Conservation (phyloP, 768 basidiomycete genomes). For the Lactarius vividus region DNA sequence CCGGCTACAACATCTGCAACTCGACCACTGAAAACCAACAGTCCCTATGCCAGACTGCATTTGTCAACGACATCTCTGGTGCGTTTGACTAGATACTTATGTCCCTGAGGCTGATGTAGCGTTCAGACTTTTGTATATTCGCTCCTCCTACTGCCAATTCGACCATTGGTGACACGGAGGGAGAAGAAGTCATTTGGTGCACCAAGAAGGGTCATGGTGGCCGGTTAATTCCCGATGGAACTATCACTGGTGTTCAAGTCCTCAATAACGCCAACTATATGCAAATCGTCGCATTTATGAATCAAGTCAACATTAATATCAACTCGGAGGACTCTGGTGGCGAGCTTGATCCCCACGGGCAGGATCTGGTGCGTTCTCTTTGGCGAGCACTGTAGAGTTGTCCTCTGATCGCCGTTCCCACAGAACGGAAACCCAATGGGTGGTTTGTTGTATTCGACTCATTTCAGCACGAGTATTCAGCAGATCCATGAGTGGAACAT, state of each 20-base stretch:
- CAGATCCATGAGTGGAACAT: slow-evolving; percentile 71
- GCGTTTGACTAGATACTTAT: slow-evolving; percentile 8
- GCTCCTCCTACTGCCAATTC: slow-evolving; percentile 50
- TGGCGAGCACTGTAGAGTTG: background rate
- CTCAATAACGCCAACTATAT: slow-evolving; percentile 58
- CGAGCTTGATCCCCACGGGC: slow-evolving; percentile 75
- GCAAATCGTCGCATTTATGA: slow-evolving; percentile 59
- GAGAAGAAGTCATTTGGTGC: slow-evolving; percentile 74
- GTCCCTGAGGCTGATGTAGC: background rate
- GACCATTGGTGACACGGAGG: slow-evolving; percentile 64
- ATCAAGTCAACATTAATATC: slow-evolving; percentile 60
- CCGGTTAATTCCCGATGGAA: slow-evolving; percentile 66
- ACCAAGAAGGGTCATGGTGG: slow-evolving; percentile 68
- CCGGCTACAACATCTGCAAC: slow-evolving; percentile 68
- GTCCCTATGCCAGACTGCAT: slow-evolving; percentile 69
- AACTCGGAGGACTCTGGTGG: slow-evolving; percentile 59
- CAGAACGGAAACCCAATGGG: slow-evolving; percentile 71
- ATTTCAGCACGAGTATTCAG: slow-evolving; percentile 42
- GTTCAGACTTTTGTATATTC: slow-evolving; percentile 69
- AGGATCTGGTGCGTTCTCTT: slow-evolving; percentile 48
- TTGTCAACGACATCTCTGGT: slow-evolving; percentile 57
- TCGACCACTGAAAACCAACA: slow-evolving; percentile 57
- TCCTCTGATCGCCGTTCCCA: background rate
- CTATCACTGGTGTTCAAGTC: slow-evolving; percentile 63
- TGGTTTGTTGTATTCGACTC: slow-evolving; percentile 63